Base-by-base conservation (phyloP, 2,329 filamentous ascomycete species). In the Fusarium sp. region DNA sequence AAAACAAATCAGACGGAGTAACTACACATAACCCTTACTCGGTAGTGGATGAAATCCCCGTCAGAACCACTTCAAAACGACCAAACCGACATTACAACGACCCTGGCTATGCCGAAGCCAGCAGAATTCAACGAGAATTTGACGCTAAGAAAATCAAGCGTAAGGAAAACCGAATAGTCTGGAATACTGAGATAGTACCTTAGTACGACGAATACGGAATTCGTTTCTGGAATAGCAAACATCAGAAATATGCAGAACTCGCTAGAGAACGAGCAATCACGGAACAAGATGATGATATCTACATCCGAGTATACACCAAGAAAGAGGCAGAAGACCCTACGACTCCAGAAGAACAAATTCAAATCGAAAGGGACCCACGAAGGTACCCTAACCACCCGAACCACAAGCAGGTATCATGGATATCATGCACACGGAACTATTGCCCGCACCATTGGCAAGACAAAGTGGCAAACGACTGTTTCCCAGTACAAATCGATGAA, bases 341-440 rank as follows among this genome's bases (percentile, higher is more conserved):
- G n/a, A 42, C 12, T 4, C 11, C 3, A 8, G 21, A 42, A 42
- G 12, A n/a, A n/a, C 2, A 13, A 12, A n/a, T 42, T n/a, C 8
- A 42, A 42, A 2, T 15, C 5, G 12, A 42, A n/a, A 11, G 1
- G 18, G 21, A 42, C 8, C 1, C 4, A 12, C 1, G 4, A 13
- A 42, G 21, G 21, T 42, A n/a, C 4, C 2, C 7, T 3, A 8
- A 42, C 0, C 7, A 42, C 3, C 6, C 9, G 6, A 38, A 38
- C 3, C 9, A 38, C 1, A 9, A n/a, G 2, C 7, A 42, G 6
- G n/a, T 42, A n/a, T 42, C 7, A 0, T 42, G 9, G 7, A n/a
- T n/a, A 13, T 42, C 7, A 12, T 42, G 5, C 8, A 42, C 12
- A 12, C 15, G 8, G n/a, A 6, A 42, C 12, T n/a, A n/a, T 9